Base-by-base conservation (phyloP, 441 rosid genomes). In the Cnidoscolus chayamansa region DNA sequence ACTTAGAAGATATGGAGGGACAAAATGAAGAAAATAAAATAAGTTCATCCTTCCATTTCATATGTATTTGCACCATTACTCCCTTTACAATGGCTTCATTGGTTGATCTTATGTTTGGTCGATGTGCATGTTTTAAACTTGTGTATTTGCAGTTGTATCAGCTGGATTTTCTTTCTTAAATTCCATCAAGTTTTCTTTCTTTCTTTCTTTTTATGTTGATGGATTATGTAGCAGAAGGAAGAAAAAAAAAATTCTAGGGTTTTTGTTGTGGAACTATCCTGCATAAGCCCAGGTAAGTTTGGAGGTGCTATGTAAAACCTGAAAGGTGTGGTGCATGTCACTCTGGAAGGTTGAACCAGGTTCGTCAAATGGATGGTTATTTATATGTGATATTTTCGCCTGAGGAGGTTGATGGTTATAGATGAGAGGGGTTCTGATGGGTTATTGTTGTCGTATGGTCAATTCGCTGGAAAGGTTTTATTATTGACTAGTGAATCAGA, bases 381-480 rank as follows among this genome's bases (percentile, higher is more conserved):
- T 48, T 64, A 54, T 12, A n/a, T 65, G 37, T 59, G 57, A 53
- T 49, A 49, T 43, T 32, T n/a, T 35, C 35, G 65, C 65, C 17
- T 56, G 30, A 69, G 30, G 5, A n/a, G 70, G 72, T 25, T 25
- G 25, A 25, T 25, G 25, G 57, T 32, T 60, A 49, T 40, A 13
- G 30, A 62, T 57, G 11, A 51, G 10, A 2, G 19, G 8, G n/a
- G 49, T 54, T 72, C 65, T 65, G 53, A 73, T 57, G 50, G 64
- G 66, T 71, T 51, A 56, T 56, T 50, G 1, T 45, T 70, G 19
- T 53, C 19, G 57, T 53, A 49, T 68, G 57, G 56, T 51, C 68
- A 61, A 47, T 61, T 65, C 25, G 25, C 25, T 31, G 54, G 73
- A 62, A 75, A 70, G 81, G 81, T 71, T 55, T 45, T 7, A 32